Evolutionary conservation across 1,139 yeast genomes (phyloP).

Genomic region (Yarrowia galli): DNA sequence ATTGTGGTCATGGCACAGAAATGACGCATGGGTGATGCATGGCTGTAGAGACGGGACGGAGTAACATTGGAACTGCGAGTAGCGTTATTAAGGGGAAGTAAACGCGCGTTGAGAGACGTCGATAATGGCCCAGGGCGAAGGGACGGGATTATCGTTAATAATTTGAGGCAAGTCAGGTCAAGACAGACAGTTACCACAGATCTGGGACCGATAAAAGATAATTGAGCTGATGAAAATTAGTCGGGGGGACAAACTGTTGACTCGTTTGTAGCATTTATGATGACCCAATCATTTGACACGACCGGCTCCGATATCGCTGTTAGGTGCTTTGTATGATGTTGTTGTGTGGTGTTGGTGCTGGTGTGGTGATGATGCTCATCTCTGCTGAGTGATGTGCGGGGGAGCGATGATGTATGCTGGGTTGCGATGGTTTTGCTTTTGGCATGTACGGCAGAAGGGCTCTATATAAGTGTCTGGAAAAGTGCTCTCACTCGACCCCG

Average conservation of each 20-base stretch:
- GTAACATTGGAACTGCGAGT: neutral
- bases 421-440: slow-evolving; percentile 4
- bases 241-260: neutral
- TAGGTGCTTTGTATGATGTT: neutral
- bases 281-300: neutral
- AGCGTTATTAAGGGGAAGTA: no score
- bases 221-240: no score
- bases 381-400: neutral
- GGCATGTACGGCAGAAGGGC: neutral
- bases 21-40: slow-evolving; percentile 27
- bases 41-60: neutral
- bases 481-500: slow-evolving; percentile 11
- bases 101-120: neutral
- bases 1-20: slow-evolving; percentile 23
- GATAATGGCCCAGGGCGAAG: neutral
- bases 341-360: neutral
- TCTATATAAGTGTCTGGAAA: slow-evolving; percentile 8
- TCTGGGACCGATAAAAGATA: no score
- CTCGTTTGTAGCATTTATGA: neutral
- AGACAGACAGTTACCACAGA: no score
- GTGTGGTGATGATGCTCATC: neutral
- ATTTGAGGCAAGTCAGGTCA: no score
- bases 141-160: neutral
- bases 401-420: neutral
- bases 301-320: slow-evolving; percentile 20